Percentiles rank a stretch among this genome's conserved stretches.
These are phyloP conservation scores for Furcasterigmium sp. DNA, from an alignment of 2,329 filamentous ascomycete genomes.

Conservation along the genomic window DNA sequence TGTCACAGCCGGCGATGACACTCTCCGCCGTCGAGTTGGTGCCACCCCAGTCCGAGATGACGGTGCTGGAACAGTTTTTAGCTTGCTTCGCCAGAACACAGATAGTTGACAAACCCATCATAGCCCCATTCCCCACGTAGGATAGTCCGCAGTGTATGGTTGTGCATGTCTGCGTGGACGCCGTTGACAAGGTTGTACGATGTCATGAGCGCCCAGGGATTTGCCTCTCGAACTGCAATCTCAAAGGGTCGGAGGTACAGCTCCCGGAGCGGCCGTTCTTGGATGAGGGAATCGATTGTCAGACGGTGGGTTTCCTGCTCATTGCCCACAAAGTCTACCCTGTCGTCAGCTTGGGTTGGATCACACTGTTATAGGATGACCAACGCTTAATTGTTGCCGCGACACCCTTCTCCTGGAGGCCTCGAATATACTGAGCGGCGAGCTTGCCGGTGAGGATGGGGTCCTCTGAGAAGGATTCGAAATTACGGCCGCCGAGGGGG, in stretches of 20 bases:
- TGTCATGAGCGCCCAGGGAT: conserved; percentile 66
- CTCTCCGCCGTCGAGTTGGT: conserved; percentile 51
- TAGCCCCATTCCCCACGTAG: conserved; percentile 59
- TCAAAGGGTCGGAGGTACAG: conserved; percentile 72
- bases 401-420: conserved; percentile 67
- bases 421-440: conserved; percentile 66
- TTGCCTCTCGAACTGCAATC: conserved; percentile 63
- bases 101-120: conserved; percentile 39
- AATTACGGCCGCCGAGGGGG: conserved; percentile 78
- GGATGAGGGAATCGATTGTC: conserved; percentile 58
- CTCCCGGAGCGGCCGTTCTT: conserved; percentile 61
- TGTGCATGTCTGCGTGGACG: conserved; percentile 53
- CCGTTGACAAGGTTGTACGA: conserved; percentile 66
- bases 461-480: conserved; percentile 83
- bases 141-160: conserved; percentile 48
- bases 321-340: conserved; percentile 60
- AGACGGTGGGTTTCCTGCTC: conserved; percentile 66
- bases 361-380: conserved; percentile 11
- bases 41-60: conserved; percentile 56
- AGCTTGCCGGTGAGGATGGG: conserved; percentile 71
- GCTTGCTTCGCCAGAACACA: neutral
- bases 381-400: conserved; percentile 74
- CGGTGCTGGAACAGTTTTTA: conserved; percentile 30
- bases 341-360: conserved; percentile 8
- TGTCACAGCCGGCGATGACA: conserved; percentile 49